Conservation (phyloP, 2,329 filamentous ascomycete genomes). For the Coleophoma eucalyptorum region DNA sequence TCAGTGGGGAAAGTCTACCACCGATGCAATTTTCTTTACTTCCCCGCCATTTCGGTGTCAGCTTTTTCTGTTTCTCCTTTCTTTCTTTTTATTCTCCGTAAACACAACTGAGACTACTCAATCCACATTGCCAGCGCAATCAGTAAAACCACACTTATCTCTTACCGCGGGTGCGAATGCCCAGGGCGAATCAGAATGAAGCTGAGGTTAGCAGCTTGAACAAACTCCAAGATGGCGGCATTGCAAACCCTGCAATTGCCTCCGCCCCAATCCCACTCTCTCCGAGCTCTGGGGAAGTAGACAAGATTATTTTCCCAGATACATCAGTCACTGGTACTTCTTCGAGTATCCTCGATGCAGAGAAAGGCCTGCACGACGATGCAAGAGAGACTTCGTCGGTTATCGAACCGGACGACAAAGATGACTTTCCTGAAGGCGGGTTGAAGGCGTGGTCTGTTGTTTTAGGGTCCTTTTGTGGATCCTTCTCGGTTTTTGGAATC, state of each 20-base stretch:
- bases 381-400: conserved; percentile 8
- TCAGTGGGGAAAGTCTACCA: not conserved
- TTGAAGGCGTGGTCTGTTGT: conserved; percentile 62
- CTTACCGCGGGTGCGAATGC: conserved; percentile 24
- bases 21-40: not conserved
- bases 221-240: conserved; percentile 21
- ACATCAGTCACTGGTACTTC: conserved; percentile 1
- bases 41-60: not conserved
- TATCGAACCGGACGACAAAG: conserved; percentile 16
- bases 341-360: not conserved
- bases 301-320: conserved; percentile 2
- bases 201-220: conserved; percentile 38
- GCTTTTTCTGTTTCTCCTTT: not conserved
- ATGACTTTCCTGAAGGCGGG: conserved; percentile 63
- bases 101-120: not conserved
- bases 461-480: conserved; percentile 59
- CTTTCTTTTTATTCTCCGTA: not conserved
- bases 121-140: not conserved
- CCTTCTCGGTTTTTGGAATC: conserved; percentile 58
- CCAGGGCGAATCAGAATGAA: conserved; percentile 19
- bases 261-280: conserved; percentile 10
- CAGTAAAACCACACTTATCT: not conserved
- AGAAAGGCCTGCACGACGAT: conserved; percentile 11
- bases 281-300: conserved; percentile 8
- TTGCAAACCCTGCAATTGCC: not conserved